Evolutionary conservation across 192 early-diverging fungal species (phyloP).

Genomic region (Podochytrium sp.): DNA sequence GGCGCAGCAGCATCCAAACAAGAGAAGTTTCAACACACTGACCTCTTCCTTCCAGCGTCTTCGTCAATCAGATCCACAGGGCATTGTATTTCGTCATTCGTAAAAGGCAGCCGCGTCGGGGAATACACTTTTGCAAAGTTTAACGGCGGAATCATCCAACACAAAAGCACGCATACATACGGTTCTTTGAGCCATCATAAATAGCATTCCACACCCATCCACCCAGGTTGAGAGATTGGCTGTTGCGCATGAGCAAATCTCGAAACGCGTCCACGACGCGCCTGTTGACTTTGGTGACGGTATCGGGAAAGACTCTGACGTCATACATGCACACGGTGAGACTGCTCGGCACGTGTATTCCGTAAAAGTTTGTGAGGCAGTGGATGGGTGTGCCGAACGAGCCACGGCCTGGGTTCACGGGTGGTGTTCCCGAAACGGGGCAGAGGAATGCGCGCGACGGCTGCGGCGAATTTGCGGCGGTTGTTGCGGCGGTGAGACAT

Average conservation of each 20-base stretch:
- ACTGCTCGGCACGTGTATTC: background rate
- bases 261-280: constrained; percentile 17
- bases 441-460: background rate
- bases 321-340: constrained; percentile 13
- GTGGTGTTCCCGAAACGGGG: background rate
- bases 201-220: constrained; percentile 6
- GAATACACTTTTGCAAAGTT: constrained; percentile 15
- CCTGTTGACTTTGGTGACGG: constrained; percentile 19
- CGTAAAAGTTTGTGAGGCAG: constrained; percentile 28
- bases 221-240: background rate
- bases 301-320: constrained; percentile 20
- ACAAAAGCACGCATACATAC: background rate
- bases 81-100: constrained; percentile 18
- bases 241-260: constrained; percentile 7
- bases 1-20: background rate
- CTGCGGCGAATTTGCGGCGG: background rate
- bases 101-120: constrained; percentile 21
- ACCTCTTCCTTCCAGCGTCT: constrained; percentile 22
- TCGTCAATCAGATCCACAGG: constrained; percentile 28
- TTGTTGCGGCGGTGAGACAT: background rate
- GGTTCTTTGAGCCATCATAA: constrained; percentile 26
- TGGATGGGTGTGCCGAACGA: constrained; percentile 6
- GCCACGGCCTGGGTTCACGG: background rate
- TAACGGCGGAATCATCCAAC: background rate
- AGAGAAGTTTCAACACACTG: background rate